Percentiles rank a stretch among this genome's conserved stretches.
These are phyloP conservation scores for Bipolaris oryzae DNA, from an alignment of 2,329 filamentous ascomycete species.

Conservation along the genomic window DNA sequence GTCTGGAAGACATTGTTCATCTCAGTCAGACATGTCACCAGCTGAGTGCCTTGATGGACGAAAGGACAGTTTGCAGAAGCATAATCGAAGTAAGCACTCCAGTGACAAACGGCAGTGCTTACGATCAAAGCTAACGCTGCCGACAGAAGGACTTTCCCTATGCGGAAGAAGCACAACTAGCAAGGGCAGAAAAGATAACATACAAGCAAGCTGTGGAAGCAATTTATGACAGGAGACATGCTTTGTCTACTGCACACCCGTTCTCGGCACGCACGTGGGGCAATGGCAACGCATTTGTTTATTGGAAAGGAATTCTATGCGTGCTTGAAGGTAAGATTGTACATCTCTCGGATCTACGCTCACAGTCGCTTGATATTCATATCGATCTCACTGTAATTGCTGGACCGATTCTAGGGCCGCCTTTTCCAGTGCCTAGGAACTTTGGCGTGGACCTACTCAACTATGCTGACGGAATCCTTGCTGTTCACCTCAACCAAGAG, in stretches of 20 bases:
- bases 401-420: constrained; percentile 8
- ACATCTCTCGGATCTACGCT: constrained; percentile 64
- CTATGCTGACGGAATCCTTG: constrained; percentile 43
- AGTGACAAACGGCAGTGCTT: constrained; percentile 10
- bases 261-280: constrained; percentile 67
- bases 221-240: constrained; percentile 65
- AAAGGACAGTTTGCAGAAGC: constrained; percentile 63
- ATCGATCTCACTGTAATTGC: constrained; percentile 32
- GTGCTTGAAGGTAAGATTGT: constrained; percentile 63
- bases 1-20: constrained; percentile 64
- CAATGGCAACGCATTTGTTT: constrained; percentile 66
- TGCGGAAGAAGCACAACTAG: constrained; percentile 54
- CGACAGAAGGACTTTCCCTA: constrained; percentile 50
- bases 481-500: constrained; percentile 28
- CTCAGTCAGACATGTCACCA: constrained; percentile 60
- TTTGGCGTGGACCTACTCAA: constrained; percentile 36
- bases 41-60: constrained; percentile 58
- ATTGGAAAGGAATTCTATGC: constrained; percentile 68
- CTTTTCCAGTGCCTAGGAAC: constrained; percentile 48
- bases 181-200: constrained; percentile 43
- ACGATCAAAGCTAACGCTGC: constrained; percentile 3
- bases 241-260: constrained; percentile 66
- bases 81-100: constrained; percentile 60
- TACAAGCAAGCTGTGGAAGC: constrained; percentile 64
- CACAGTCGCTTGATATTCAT: constrained; percentile 10